Evolutionary conservation across 2,329 filamentous ascomycete species (phyloP).

Genomic region (Sarocladium kiliense): DNA sequence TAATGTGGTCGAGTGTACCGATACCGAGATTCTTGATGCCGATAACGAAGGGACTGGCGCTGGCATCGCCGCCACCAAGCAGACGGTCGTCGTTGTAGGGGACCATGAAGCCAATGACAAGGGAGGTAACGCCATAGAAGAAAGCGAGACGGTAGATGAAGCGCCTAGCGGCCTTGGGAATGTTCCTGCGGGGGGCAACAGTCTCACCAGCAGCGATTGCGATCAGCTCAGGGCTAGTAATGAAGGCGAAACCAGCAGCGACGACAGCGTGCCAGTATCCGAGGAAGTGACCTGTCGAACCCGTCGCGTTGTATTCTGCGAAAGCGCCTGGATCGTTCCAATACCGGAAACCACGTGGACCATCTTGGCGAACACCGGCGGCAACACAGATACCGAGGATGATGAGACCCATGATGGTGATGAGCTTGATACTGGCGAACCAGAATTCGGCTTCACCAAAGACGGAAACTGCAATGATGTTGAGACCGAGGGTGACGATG

Average conservation of each 20-base stretch:
- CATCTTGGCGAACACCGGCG: slow-evolving; percentile 44
- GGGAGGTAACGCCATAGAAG: slow-evolving; percentile 59
- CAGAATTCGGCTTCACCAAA: slow-evolving; percentile 60
- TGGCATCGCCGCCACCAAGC: slow-evolving; percentile 44
- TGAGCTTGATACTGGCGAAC: slow-evolving; percentile 56
- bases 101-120: slow-evolving; percentile 57
- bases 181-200: slow-evolving; percentile 57
- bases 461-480: slow-evolving; percentile 50
- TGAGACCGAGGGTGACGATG: slow-evolving; percentile 47
- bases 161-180: slow-evolving; percentile 58
- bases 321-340: slow-evolving; percentile 37
- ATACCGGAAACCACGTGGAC: slow-evolving; percentile 38
- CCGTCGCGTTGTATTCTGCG: slow-evolving; percentile 39
- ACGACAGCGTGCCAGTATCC: slow-evolving; percentile 54
- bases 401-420: slow-evolving; percentile 53
- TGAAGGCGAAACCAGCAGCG: slow-evolving; percentile 57
- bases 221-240: slow-evolving; percentile 57
- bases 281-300: slow-evolving; percentile 48
- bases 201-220: slow-evolving; percentile 62
- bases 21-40: slow-evolving; percentile 65
- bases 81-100: slow-evolving; percentile 61
- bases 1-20: slow-evolving; percentile 55
- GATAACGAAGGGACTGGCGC: slow-evolving; percentile 58
- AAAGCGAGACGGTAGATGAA: slow-evolving; percentile 58
- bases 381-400: slow-evolving; percentile 52